Conservation (phyloP, 169 alveolate species). For the Amoebophrya sp. region DNA sequence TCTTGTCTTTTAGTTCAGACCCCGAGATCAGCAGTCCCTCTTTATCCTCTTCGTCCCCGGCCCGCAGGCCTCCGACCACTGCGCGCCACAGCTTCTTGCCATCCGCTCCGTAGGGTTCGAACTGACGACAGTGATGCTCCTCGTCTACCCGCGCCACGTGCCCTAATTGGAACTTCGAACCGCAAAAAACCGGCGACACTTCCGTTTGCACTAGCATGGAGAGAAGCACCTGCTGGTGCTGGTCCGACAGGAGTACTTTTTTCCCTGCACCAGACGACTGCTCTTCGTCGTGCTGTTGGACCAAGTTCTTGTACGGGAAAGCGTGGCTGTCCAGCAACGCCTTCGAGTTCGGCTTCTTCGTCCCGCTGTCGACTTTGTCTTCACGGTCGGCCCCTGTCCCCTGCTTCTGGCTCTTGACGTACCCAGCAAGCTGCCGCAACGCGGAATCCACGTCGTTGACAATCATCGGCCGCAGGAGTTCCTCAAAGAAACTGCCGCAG, state of each 20-base stretch:
- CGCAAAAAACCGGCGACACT: neutral
- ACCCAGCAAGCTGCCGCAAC: no score
- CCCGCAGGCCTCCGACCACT: no score
- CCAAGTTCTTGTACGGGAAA: neutral
- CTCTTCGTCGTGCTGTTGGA: no score
- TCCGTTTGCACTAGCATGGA: neutral
- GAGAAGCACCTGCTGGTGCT: neutral
- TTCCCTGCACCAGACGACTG: no score
- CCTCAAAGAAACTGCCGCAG: neutral
- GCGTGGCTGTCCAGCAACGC: neutral
- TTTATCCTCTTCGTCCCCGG: neutral
- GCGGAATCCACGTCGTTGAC: neutral
- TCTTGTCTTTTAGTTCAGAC: neutral
- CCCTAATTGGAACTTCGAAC: neutral
- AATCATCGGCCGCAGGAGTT: neutral
- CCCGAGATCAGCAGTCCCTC: neutral
- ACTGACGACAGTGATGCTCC: neutral
- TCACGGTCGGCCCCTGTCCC: no score
- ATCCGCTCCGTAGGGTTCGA: no score
- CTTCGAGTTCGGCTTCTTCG: neutral
- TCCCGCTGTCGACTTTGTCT: neutral
- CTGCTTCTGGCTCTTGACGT: no score
- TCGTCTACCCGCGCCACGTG: neutral
- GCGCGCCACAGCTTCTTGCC: no score
- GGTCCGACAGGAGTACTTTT: no score